Conservation (phyloP, 2,329 filamentous ascomycete species). For the Dactylonectria macrodidyma region DNA sequence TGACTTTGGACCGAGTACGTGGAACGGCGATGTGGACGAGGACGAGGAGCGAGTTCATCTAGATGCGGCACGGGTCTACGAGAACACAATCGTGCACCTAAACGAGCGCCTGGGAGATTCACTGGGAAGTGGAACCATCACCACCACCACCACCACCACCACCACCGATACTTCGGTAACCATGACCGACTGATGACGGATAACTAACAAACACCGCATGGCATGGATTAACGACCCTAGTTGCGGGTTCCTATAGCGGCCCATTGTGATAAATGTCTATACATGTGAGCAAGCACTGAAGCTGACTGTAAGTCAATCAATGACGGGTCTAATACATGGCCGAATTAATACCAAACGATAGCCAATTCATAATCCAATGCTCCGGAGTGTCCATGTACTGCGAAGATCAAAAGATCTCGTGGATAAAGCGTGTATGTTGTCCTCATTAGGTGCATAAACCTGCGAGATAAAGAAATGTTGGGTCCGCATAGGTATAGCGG, state of each 20-base stretch:
- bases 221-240: neutral
- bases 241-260: neutral
- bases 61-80: constrained; percentile 83
- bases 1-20: constrained; percentile 35
- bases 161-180: constrained; percentile 13
- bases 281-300: neutral
- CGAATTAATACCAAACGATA: neutral
- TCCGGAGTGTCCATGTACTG: neutral
- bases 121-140: constrained; percentile 5
- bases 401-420: neutral
- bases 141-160: neutral
- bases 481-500: constrained; percentile 24
- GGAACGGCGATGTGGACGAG: constrained; percentile 57
- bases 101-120: constrained; percentile 72
- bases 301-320: neutral
- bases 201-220: neutral
- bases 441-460: neutral
- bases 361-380: no score
- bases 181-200: constrained; percentile 11
- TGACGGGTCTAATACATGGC: neutral
- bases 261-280: neutral
- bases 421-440: neutral
- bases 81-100: constrained; percentile 82
- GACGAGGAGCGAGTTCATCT: constrained; percentile 72
- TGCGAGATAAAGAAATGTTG: constrained; percentile 4